A percentile compares a stretch with the other conserved stretches of the same genome.
These are phyloP conservation scores for Pistacia atlantica DNA, from an alignment of 345 rosid genomes.

Conservation along the genomic window DNA sequence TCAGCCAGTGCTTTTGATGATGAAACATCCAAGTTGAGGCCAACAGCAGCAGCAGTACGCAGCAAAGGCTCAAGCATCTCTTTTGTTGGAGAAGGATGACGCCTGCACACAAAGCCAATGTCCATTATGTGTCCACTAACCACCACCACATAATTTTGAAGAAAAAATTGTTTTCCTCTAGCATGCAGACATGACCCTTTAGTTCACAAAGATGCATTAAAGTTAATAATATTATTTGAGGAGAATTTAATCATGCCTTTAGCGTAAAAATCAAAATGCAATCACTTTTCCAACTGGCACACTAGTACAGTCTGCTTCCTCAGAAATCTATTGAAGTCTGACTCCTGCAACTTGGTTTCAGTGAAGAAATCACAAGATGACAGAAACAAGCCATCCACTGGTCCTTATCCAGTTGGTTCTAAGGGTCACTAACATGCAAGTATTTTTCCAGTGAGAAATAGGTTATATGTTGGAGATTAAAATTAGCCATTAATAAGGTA, in stretches of 20 bases:
- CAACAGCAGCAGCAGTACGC: conserved; percentile 92
- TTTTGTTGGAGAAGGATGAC: conserved; percentile 94
- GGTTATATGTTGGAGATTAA: background rate
- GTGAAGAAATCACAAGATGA: background rate
- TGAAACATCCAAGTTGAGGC: conserved; percentile 78
- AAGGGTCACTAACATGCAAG: background rate
- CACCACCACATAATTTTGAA: background rate
- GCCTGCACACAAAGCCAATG: conserved; percentile 54
- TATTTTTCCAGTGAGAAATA: background rate
- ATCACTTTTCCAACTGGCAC: background rate
- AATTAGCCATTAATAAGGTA: background rate
- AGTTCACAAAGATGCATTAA: background rate
- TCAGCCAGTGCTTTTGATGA: conserved; percentile 98
- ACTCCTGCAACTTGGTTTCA: background rate
- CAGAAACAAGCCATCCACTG: background rate
- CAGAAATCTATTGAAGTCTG: background rate
- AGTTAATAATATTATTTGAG: background rate
- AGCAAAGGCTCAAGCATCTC: conserved; percentile 98
- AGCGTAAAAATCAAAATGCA: background rate
- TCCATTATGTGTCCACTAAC: background rate
- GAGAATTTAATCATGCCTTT: background rate
- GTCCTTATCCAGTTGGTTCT: background rate
- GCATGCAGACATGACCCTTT: background rate
- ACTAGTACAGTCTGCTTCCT: background rate
- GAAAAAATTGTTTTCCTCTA: background rate